Conservation (phyloP, 2,329 filamentous ascomycete genomes). For the Scedosporium apiospermum region DNA sequence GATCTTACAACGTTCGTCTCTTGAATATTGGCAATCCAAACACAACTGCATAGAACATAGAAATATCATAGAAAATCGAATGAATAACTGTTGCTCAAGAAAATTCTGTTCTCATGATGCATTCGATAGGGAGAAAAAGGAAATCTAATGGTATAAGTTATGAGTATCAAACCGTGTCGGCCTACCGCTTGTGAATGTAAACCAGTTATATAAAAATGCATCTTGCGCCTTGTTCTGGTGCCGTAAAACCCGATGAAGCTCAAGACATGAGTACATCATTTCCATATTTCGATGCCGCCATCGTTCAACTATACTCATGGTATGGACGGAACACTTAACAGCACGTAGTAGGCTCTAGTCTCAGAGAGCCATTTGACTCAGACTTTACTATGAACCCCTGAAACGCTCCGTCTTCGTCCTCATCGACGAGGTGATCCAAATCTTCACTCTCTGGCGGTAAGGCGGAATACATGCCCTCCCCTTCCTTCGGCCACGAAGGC, state of each 20-base stretch:
- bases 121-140: too few relatives aligned
- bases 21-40: too few relatives aligned
- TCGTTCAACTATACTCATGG: background rate
- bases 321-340: background rate
- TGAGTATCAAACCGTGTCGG: too few relatives aligned
- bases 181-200: too few relatives aligned
- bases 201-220: too few relatives aligned
- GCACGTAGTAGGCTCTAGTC: background rate
- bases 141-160: too few relatives aligned
- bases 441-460: slow-evolving; percentile 28
- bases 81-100: too few relatives aligned
- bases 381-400: slow-evolving; percentile 32
- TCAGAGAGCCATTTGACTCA: slow-evolving; percentile 1
- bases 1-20: too few relatives aligned
- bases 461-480: slow-evolving; percentile 28
- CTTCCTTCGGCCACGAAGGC: slow-evolving; percentile 28
- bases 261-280: background rate
- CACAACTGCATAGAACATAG: too few relatives aligned
- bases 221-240: too few relatives aligned
- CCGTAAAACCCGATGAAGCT: background rate
- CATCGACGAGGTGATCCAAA: slow-evolving; percentile 23
- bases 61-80: too few relatives aligned
- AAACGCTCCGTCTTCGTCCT: slow-evolving; percentile 32
- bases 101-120: too few relatives aligned
- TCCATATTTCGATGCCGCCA: background rate